These are phyloP conservation scores for Claviceps maximensis DNA, from an alignment of 2,329 filamentous ascomycete genomes.

Conservation along the genomic window DNA sequence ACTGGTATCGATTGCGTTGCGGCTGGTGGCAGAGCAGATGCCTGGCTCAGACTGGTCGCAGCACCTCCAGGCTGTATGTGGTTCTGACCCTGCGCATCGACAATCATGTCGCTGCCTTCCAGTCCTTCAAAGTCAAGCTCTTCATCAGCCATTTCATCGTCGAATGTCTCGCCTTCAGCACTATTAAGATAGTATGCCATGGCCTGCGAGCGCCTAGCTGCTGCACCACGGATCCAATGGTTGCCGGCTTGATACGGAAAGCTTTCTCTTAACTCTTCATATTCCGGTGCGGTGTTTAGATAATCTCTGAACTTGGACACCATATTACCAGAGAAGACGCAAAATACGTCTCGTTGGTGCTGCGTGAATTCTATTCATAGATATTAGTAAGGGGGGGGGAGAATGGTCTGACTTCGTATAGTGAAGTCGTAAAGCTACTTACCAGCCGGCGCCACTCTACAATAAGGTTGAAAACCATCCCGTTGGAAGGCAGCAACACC, in stretches of 20 bases:
- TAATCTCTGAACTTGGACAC: slow-evolving; percentile 66
- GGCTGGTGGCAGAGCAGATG: slow-evolving; percentile 1
- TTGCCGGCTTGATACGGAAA: slow-evolving; percentile 9
- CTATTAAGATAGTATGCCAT: slow-evolving; percentile 11
- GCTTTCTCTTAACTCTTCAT: slow-evolving; percentile 29
- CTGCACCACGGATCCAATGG: slow-evolving; percentile 7
- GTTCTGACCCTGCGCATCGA: slow-evolving; percentile 20
- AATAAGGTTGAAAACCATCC: slow-evolving; percentile 73
- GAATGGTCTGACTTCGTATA: not conserved
- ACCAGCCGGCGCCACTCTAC: slow-evolving; percentile 70
- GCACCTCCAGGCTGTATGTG: slow-evolving; percentile 1
- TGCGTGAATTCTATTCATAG: slow-evolving; percentile 69
- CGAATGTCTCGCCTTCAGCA: slow-evolving; percentile 22
- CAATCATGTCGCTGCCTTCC: slow-evolving; percentile 25
- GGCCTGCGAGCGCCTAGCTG: slow-evolving; percentile 7
- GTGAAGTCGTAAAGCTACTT: slow-evolving; percentile 13
- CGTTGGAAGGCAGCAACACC: slow-evolving; percentile 84
- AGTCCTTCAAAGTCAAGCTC: slow-evolving; percentile 30
- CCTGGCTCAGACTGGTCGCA: not conserved
- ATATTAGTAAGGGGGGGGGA: not conserved
- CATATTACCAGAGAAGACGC: slow-evolving; percentile 85
- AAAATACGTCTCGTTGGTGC: slow-evolving; percentile 90
- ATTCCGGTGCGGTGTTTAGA: slow-evolving; percentile 47
- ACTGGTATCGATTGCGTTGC: slow-evolving; percentile 15
- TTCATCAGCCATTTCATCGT: slow-evolving; percentile 31